Conservation (phyloP, 768 basidiomycete genomes). For the Leucocoprinus sp. region DNA sequence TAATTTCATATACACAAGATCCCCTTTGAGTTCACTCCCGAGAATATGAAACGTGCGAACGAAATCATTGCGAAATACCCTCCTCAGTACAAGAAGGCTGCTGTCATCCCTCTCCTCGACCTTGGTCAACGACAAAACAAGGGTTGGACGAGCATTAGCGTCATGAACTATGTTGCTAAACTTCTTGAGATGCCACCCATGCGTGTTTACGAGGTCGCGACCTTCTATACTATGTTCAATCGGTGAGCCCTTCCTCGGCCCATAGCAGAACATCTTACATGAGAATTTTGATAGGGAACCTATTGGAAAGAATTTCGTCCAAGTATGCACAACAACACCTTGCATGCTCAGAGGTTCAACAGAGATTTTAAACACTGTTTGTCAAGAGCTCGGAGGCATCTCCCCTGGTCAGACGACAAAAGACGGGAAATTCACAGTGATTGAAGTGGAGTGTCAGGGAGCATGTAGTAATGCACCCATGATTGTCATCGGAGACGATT, state of each 20-base stretch:
- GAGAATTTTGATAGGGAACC: slow-evolving; percentile 56
- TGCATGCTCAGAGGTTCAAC: slow-evolving; percentile 94
- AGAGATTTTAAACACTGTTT: slow-evolving; percentile 80
- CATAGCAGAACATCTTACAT: slow-evolving; percentile 4
- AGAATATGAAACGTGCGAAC: slow-evolving; percentile 78
- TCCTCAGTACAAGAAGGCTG: slow-evolving; percentile 97
- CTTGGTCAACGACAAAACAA: slow-evolving; percentile 97
- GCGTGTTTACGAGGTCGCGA: slow-evolving; percentile 99
- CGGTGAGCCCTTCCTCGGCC: slow-evolving; percentile 40
- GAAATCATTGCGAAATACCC: slow-evolving; percentile 93
- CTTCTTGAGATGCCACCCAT: slow-evolving; percentile 92
- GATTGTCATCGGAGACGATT: slow-evolving; percentile 94
- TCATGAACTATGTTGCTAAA: slow-evolving; percentile 98
- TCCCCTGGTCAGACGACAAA: slow-evolving; percentile 88
- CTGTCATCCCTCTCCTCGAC: slow-evolving; percentile 93
- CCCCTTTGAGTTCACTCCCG: slow-evolving; percentile 75
- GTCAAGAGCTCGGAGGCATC: slow-evolving; percentile 74
- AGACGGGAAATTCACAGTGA: slow-evolving; percentile 93
- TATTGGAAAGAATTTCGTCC: slow-evolving; percentile 88
- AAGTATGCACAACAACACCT: slow-evolving; percentile 98
- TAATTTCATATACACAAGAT: slow-evolving; percentile 47
- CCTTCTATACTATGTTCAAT: slow-evolving; percentile 99
- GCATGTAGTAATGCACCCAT: slow-evolving; percentile 98
- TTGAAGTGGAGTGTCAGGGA: slow-evolving; percentile 98
- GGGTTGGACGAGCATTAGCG: slow-evolving; percentile 96